These are phyloP conservation scores for Haematococcus lacustris DNA, from an alignment of 139 green algal species.

Conservation along the genomic window DNA sequence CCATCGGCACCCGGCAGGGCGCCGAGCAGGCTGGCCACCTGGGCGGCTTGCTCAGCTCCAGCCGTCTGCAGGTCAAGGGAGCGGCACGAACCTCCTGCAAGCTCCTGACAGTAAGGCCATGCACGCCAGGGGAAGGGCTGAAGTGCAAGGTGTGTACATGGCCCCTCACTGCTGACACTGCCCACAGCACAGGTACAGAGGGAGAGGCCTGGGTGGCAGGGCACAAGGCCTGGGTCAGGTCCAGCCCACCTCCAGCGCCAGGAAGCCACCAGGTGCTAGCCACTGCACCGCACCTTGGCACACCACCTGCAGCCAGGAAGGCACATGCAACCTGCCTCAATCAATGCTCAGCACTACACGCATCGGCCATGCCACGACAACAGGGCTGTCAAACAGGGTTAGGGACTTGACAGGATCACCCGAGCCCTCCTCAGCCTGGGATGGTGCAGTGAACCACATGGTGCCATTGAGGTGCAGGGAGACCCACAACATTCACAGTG, in stretches of 20 bases:
- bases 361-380: too few species aligned
- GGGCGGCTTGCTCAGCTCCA: conserved; percentile 49
- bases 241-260: conserved; percentile 55
- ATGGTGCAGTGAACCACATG: not conserved
- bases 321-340: too few species aligned
- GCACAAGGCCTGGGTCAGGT: not conserved
- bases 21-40: conserved; percentile 32
- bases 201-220: not conserved
- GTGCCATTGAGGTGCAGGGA: not conserved
- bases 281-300: conserved; percentile 10
- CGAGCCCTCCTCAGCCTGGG: not conserved
- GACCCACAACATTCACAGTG: not conserved
- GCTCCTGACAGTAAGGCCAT: too few species aligned
- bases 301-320: conserved; percentile 8
- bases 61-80: conserved; percentile 37
- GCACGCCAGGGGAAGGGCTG: not conserved
- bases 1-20: not conserved
- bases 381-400: not conserved
- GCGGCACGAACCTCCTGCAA: too few species aligned
- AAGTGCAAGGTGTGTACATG: not conserved
- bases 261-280: conserved; percentile 42
- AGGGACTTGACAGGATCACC: not conserved
- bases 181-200: not conserved
- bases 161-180: not conserved
- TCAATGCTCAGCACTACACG: too few species aligned